Base-by-base conservation (phyloP, 2,329 filamentous ascomycete species). In the Apiospora aurea region DNA sequence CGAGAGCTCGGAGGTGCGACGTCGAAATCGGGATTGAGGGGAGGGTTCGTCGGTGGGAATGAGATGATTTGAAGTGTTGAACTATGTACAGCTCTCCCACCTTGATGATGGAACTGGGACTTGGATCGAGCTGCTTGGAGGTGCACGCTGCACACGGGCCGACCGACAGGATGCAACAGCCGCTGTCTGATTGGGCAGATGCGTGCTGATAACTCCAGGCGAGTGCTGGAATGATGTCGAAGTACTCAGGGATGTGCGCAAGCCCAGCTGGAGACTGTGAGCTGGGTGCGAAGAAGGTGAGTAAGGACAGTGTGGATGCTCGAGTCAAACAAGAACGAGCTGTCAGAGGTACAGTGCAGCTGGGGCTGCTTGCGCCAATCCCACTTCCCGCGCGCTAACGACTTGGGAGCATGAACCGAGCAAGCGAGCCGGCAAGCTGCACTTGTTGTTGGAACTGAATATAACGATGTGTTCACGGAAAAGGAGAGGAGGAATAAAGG, bases 61-160 rank as follows among this genome's bases (percentile, higher is more conserved):
- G 34, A 24, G 57, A 38, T 64, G 57, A 21, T 64, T 38, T 41
- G 57, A 64, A 8, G 34, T 61, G 53, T 64, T 64, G 57, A 64
- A 64, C 34, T 64, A n/a, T 18, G 53, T 61, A 61, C 57, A 64
- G 57, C 57, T 64, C 57, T 64, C 57, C 57, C 57, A 64, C 57
- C 57, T 64, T 64, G 57, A 64, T 64, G 57, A 64, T 64, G 57
- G 57, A 41, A 64, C 57, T 64, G 57, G 18, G 26, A 57, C 26
- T 18, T 18, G 29, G 29, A 51, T 51, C 24, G n/a, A 51, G 49
- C 57, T 41, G 53, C 53, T 38, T 38, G 16, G 34, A 64, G 57
- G 57, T 64, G 57, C 57, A 64, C 57, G 57, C 57, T 64, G 57
- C 57, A 64, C 57, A 41, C 57, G 57, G 57, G 7, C 57, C 57